Conservation (phyloP, 495 filamentous ascomycete genomes). For the Platismatia glauca region DNA sequence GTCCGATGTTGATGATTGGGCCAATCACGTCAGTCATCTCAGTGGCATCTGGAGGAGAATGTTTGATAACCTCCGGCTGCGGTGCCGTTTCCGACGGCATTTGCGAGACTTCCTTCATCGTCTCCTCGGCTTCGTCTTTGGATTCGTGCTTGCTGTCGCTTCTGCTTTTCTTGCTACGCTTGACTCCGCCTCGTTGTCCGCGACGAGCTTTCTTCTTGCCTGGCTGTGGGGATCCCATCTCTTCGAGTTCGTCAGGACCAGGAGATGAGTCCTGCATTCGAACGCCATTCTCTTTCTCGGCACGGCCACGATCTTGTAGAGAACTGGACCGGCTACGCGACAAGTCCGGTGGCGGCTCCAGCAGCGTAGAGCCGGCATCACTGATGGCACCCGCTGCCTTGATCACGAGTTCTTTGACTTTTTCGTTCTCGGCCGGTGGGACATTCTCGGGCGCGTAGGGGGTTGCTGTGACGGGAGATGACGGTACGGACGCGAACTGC, state of each 20-base stretch:
- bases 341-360: slow-evolving; percentile 14
- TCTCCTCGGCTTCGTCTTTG: slow-evolving; percentile 35
- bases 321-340: slow-evolving; percentile 17
- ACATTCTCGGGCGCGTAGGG: slow-evolving; percentile 27
- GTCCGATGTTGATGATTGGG: slow-evolving; percentile 58
- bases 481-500: slow-evolving; percentile 35
- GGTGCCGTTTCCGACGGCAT: slow-evolving; percentile 39
- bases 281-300: slow-evolving; percentile 28
- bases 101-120: slow-evolving; percentile 39
- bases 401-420: slow-evolving; percentile 28
- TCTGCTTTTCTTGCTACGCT: slow-evolving; percentile 52
- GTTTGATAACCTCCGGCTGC: slow-evolving; percentile 40
- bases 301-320: slow-evolving; percentile 17
- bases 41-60: slow-evolving; percentile 30
- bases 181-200: slow-evolving; percentile 71
- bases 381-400: slow-evolving; percentile 25
- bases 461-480: slow-evolving; percentile 33
- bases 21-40: slow-evolving; percentile 48
- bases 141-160: slow-evolving; percentile 36
- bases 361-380: slow-evolving; percentile 19
- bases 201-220: slow-evolving; percentile 76
- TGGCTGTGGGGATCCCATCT: slow-evolving; percentile 33
- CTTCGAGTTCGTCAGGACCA: slow-evolving; percentile 34
- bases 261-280: slow-evolving; percentile 40
- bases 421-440: slow-evolving; percentile 30